Evolutionary conservation across 2,329 filamentous ascomycete species (phyloP).

Genomic region (Diaporthe amygdali): DNA sequence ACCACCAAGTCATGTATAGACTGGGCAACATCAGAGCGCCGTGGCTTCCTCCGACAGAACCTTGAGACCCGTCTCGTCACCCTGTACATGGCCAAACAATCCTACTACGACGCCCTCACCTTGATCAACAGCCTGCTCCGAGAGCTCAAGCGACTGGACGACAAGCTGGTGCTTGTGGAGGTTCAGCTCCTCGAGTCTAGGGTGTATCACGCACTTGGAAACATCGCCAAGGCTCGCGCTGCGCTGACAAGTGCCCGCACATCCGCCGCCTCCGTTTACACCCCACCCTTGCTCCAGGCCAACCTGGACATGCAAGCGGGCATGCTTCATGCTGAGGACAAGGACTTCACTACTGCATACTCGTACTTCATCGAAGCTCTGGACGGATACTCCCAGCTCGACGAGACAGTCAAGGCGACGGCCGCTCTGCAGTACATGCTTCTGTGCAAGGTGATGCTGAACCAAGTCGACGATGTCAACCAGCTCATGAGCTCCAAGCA

Average conservation of each 20-base stretch:
- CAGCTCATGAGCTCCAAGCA: slow-evolving; percentile 95
- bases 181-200: slow-evolving; percentile 96
- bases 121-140: slow-evolving; percentile 96
- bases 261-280: slow-evolving; percentile 96
- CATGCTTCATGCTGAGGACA: slow-evolving; percentile 97
- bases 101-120: slow-evolving; percentile 95
- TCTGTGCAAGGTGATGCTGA: slow-evolving; percentile 99
- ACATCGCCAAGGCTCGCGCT: slow-evolving; percentile 93
- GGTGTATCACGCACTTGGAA: slow-evolving; percentile 96
- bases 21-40: slow-evolving; percentile 94
- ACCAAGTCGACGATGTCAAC: slow-evolving; percentile 94
- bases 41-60: slow-evolving; percentile 96
- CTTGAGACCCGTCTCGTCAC: slow-evolving; percentile 94
- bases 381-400: slow-evolving; percentile 93
- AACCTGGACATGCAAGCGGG: slow-evolving; percentile 99
- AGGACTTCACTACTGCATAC: slow-evolving; percentile 98
- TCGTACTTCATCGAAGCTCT: slow-evolving; percentile 99
- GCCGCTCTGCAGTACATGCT: slow-evolving; percentile 99
- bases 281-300: slow-evolving; percentile 91
- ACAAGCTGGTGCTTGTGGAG: slow-evolving; percentile 97
- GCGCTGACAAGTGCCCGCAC: slow-evolving; percentile 94
- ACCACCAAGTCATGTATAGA: slow-evolving; percentile 99
- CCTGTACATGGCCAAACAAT: slow-evolving; percentile 96
- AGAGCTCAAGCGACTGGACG: slow-evolving; percentile 96
- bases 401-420: slow-evolving; percentile 89